phyloP scores from a whole-genome alignment of 2,329 filamentous ascomycete genomes.

The Sporothrix mexicana region DNA sequence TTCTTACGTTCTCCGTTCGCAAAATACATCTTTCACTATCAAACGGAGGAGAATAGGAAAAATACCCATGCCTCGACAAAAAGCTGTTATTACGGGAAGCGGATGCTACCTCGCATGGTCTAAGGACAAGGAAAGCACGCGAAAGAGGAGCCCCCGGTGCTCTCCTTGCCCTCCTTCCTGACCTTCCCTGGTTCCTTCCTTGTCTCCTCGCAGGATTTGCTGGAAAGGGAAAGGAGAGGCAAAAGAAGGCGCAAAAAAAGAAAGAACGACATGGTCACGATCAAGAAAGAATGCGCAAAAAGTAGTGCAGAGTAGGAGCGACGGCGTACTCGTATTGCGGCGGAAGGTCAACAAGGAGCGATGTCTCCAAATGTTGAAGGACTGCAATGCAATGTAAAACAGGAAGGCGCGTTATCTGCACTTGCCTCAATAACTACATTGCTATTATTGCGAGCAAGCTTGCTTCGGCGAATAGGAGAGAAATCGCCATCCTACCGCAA shows the following conservation, averaged over 20 bases:
- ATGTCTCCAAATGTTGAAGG: not conserved
- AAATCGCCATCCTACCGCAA: constrained; percentile 2
- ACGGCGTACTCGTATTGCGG: constrained; percentile 7
- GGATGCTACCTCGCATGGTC: constrained; percentile 29
- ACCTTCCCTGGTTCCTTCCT: not conserved
- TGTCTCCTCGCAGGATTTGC: constrained; percentile 11
- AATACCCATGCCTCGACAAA: not conserved
- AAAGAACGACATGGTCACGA: not conserved
- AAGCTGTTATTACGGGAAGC: constrained; percentile 22
- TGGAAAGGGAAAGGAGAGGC: constrained; percentile 13
- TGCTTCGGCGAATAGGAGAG: constrained; percentile 19
- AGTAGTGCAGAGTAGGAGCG: not conserved
- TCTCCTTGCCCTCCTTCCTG: not conserved
- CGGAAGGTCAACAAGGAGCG: not conserved
- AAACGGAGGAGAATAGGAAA: not conserved
- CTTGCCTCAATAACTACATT: not conserved
- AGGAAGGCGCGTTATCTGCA: not conserved
- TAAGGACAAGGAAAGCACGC: constrained; percentile 21
- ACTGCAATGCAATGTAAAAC: not conserved
- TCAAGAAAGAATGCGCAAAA: not conserved
- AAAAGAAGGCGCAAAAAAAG: not conserved
- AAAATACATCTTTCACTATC: not conserved
- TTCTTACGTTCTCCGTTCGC: not conserved
- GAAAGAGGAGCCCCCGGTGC: constrained; percentile 14
- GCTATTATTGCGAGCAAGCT: not conserved